Evolutionary conservation across 176 grass and related monocot genomes (phyloP), one percentile per base, ranked within the genome.

Genomic region (Avena atlantica): DNA sequence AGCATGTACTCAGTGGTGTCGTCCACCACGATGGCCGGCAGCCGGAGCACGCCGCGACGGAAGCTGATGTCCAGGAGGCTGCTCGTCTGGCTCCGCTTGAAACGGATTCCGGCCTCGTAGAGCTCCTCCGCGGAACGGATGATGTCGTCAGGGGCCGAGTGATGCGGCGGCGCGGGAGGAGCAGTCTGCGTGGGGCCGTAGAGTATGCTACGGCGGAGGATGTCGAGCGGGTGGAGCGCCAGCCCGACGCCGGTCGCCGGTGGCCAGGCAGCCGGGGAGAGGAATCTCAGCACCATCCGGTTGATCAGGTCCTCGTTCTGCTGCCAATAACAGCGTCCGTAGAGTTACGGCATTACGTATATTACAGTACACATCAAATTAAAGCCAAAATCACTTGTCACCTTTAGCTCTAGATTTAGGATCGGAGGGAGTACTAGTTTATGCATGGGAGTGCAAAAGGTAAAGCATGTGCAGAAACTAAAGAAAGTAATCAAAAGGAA

Each of bases 1-100:
- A 95, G 89, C 83, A 98, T 85, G 89, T 83, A 95, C 85, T 95
- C 93, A 9, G 95, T 93, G 19, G 80, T 69, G 78, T 98, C 95
- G 76, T 98, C 95, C 16, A 93, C 95, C 19, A 85, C 72, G 56
- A 95, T 87, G 10, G 76, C 36, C 1, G 95, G 95, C 1, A 95
- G 79, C 59, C 34, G 70, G 24, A 98, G 93, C 50, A 76, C 77
- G 23, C 89, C 93, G 24, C 51, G 14, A 21, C 20, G 65, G 85
- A 95, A 98, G 6, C 82, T 31, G 81, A 95, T 98, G 85, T 98
- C 93, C 0, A 76, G 83, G 20, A 95, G 89, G 88, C 87, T 95
- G 57, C 68, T 78, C 5, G 85, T 89, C 52, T 69, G 45, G 80
- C 80, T 87, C 25, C 69, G 83, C 80, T 65, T 85, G 93, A 98